A percentile compares a stretch with the other conserved stretches of the same genome.
phyloP scores from a whole-genome alignment of 2,329 filamentous ascomycete genomes.

The Fusarium neocosmosporiellum region DNA sequence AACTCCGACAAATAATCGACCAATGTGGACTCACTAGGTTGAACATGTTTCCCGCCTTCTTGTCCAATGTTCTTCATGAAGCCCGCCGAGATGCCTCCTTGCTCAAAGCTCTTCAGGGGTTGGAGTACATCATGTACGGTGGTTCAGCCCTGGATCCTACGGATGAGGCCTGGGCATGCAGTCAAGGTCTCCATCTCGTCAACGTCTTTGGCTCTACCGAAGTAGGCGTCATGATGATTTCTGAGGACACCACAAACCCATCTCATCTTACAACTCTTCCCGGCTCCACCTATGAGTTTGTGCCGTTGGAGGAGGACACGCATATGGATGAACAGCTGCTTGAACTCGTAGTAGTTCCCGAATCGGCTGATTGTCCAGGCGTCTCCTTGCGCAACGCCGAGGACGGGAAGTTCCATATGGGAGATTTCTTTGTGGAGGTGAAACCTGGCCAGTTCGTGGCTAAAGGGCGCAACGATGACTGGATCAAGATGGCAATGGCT shows the following conservation, averaged over 20 bases:
- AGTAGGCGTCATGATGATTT: constrained; percentile 4
- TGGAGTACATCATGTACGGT: constrained; percentile 9
- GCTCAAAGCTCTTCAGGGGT: constrained; percentile 4
- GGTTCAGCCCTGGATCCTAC: constrained; percentile 6
- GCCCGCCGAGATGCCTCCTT: constrained; percentile 20
- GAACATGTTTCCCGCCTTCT: constrained; percentile 11
- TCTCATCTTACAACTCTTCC: constrained; percentile 1
- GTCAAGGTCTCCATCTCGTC: constrained; percentile 8
- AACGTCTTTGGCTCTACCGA: constrained; percentile 33
- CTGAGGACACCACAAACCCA: neutral
- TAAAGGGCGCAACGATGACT: constrained; percentile 37
- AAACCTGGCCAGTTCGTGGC: constrained; percentile 29
- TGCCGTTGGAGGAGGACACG: neutral
- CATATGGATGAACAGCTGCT: constrained; percentile 2
- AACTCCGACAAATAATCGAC: constrained; percentile 16
- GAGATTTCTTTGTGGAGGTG: constrained; percentile 39
- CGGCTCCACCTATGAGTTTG: constrained; percentile 5
- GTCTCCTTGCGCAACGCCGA: constrained; percentile 6
- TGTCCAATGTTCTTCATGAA: constrained; percentile 18
- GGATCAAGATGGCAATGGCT: constrained; percentile 41
- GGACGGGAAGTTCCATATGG: constrained; percentile 37
- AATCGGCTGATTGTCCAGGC: constrained; percentile 29
- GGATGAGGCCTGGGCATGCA: constrained; percentile 24
- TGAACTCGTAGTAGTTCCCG: constrained; percentile 20
- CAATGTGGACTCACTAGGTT: constrained; percentile 12